phyloP scores from a whole-genome alignment of 805 yeast genomes.

The Hanseniaspora valbyensis region DNA sequence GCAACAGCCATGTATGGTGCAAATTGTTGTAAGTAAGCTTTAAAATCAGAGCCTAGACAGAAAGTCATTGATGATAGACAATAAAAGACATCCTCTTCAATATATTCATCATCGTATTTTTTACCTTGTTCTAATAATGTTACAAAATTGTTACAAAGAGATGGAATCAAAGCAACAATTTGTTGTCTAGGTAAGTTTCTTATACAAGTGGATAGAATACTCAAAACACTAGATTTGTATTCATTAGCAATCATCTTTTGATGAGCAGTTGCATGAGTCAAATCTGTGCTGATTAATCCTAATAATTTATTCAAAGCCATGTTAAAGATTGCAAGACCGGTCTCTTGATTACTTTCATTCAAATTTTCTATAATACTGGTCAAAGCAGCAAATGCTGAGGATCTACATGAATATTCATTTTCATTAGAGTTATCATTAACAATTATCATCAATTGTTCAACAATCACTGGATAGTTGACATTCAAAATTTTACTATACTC shows the following conservation, averaged over 20 bases:
- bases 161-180: slow-evolving; percentile 26
- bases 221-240: slow-evolving; percentile 68
- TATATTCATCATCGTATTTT: slow-evolving; percentile 32
- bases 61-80: slow-evolving; percentile 84
- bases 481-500: slow-evolving; percentile 37
- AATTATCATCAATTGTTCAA: slow-evolving; percentile 15
- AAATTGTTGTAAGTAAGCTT: slow-evolving; percentile 67
- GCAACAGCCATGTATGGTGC: slow-evolving; percentile 75
- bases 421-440: slow-evolving; percentile 31
- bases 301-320: slow-evolving; percentile 66
- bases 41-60: slow-evolving; percentile 60
- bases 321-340: slow-evolving; percentile 61
- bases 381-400: slow-evolving; percentile 93
- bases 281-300: slow-evolving; percentile 49
- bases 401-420: slow-evolving; percentile 78
- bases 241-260: slow-evolving; percentile 74
- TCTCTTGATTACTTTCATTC: slow-evolving; percentile 55
- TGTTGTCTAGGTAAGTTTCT: slow-evolving; percentile 64
- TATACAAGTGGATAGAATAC: slow-evolving; percentile 69
- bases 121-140: slow-evolving; percentile 34
- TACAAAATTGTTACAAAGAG: slow-evolving; percentile 35
- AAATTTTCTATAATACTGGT: slow-evolving; percentile 69
- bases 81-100: slow-evolving; percentile 90
- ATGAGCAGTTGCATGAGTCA: slow-evolving; percentile 53
- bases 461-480: slow-evolving; percentile 14